Conservation (phyloP, 1,139 yeast species). For the Yamadazyma trypodendri region DNA sequence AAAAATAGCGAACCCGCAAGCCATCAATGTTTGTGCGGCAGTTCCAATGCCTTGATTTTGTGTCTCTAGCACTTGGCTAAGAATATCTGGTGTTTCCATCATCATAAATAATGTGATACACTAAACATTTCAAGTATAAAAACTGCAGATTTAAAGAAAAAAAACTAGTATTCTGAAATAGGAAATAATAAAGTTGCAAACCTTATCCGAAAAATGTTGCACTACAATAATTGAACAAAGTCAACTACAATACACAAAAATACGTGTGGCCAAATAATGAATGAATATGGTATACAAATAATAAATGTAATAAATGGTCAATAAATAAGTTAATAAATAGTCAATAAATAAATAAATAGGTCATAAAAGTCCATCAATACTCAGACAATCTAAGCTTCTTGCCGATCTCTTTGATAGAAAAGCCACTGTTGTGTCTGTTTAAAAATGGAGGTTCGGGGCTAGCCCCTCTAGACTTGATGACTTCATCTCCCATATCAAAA, state of each 20-base stretch:
- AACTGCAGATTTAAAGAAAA: neutral
- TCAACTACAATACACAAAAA: neutral
- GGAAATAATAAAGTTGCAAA: no score
- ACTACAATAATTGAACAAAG: no score
- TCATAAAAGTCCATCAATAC: constrained; percentile 35
- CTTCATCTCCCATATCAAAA: constrained; percentile 71
- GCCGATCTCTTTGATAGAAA: constrained; percentile 63
- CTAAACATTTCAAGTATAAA: neutral
- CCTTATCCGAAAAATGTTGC: neutral
- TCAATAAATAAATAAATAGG: constrained; percentile 7
- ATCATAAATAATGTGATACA: no score
- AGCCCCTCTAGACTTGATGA: constrained; percentile 65
- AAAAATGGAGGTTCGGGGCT: constrained; percentile 66
- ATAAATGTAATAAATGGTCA: constrained; percentile 4
- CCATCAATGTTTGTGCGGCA: neutral
- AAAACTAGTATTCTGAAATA: no score
- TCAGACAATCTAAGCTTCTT: constrained; percentile 73
- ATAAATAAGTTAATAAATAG: constrained; percentile 7
- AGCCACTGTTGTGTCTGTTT: constrained; percentile 43
- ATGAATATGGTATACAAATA: constrained; percentile 9
- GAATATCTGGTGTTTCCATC: neutral
- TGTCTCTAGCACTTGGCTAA: neutral
- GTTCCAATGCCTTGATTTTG: neutral
- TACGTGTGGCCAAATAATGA: neutral
- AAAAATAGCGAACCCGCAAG: neutral